Base-by-base conservation (phyloP, 176 grass and related monocot genomes). In the Musa acuminata region DNA sequence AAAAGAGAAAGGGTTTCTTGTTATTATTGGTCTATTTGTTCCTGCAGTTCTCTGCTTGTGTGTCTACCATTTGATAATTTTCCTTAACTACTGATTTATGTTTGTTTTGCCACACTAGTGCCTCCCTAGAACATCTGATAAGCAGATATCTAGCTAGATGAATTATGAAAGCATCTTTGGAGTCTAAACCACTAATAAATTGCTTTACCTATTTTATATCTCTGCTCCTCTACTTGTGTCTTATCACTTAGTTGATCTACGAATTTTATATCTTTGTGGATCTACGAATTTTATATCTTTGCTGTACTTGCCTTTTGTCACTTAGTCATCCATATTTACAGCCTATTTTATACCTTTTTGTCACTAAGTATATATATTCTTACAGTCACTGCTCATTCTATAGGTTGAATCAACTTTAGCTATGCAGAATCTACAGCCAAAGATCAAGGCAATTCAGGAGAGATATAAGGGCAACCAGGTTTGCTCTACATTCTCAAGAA, bases 401-500 rank as follows among this genome's bases (percentile, higher is more conserved):
- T 73, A 99, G 91, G 95, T 94, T 0, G 91, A 99, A 78, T 99
- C 91, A 1, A 91, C 86, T 80, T 70, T 99, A 77, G 88, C 86
- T 26, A 94, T 94, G 95, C 95, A 99, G 68, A 99, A 86, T 74
- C 79, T 99, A 74, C 95, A 99, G 80, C 95, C 95, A 16, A 92
- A 99, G 82, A 17, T 99, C 55, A 99, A 99, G 80, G 95, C 95
- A 79, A 99, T 99, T 74, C 95, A 99, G 75, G 51, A 91, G 82
- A 94, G 90, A 89, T 99, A 99, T 13, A 86, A 80, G 35, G 88
- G 91, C 58, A 99, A 99, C 66, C 95, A 99, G 95, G 95, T 99
- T 84, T 76, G 70, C 22, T 24, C 75, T 77, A 13, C 48, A 23
- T 71, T 49, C 51, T 74, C 64, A 27, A 35, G 1, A 19, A 1